A percentile compares a stretch with the other conserved stretches of the same genome.
Conservation (phyloP, 371 early-diverging fungal genomes). For the Dinochytrium kinnereticum region DNA sequence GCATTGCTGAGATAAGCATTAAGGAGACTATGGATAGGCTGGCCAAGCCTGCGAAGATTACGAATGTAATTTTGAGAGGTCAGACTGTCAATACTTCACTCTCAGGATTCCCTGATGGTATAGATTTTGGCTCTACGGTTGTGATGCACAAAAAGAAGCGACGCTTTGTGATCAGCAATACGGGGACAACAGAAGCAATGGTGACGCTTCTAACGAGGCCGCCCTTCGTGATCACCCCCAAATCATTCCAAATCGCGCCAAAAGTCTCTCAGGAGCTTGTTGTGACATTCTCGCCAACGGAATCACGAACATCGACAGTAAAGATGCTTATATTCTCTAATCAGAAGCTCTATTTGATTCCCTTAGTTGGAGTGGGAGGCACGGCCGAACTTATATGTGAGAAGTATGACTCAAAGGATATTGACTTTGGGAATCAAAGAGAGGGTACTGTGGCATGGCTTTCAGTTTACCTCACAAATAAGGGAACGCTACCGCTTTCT, state of each 20-base stretch:
- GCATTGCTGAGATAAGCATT: slow-evolving; percentile 49
- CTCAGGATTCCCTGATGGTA: slow-evolving; percentile 50
- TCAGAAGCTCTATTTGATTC: slow-evolving; percentile 49
- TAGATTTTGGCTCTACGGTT: slow-evolving; percentile 59
- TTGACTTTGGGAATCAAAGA: slow-evolving; percentile 57
- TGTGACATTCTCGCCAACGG: slow-evolving; percentile 52
- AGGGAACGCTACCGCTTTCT: slow-evolving; percentile 58
- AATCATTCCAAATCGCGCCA: slow-evolving; percentile 41
- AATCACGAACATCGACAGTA: slow-evolving; percentile 42
- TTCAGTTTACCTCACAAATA: slow-evolving; percentile 57
- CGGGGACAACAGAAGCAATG: slow-evolving; percentile 47
- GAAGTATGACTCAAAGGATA: slow-evolving; percentile 52
- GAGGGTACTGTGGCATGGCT: slow-evolving; percentile 59
- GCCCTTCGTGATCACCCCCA: slow-evolving; percentile 51
- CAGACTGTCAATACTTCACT: slow-evolving; percentile 52
- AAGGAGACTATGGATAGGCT: slow-evolving; percentile 51
- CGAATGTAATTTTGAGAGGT: slow-evolving; percentile 51
- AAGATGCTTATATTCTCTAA: slow-evolving; percentile 57
- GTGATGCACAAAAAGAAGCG: slow-evolving; percentile 17
- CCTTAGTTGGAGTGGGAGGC: slow-evolving; percentile 49
- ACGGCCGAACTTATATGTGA: slow-evolving; percentile 60
- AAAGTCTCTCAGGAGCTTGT: slow-evolving; percentile 48
- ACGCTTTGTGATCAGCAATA: slow-evolving; percentile 45
- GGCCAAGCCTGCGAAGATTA: slow-evolving; percentile 46
- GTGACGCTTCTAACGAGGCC: slow-evolving; percentile 44